Conservation (phyloP, 768 basidiomycete species). For the Russula ochroleuca region DNA sequence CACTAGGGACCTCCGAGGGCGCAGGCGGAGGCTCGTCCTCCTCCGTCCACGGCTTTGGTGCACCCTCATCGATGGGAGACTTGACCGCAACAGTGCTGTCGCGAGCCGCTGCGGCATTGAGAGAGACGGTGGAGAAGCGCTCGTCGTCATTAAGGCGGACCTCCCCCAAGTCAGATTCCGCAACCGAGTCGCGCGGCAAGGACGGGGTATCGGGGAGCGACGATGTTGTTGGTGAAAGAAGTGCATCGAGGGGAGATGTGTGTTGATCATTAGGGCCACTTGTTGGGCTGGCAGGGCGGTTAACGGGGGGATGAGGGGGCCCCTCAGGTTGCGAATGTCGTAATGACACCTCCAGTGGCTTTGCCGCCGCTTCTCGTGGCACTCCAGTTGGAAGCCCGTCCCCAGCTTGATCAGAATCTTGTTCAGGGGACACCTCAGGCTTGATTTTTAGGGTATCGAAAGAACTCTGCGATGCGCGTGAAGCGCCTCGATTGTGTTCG, state of each 20-base stretch:
- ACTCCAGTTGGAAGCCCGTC: not conserved
- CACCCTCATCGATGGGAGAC: constrained; percentile 32
- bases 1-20: constrained; percentile 55
- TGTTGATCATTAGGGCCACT: not conserved
- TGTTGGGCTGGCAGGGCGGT: not conserved
- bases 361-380: not conserved
- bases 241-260: constrained; percentile 29
- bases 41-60: constrained; percentile 28
- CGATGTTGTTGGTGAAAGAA: constrained; percentile 34
- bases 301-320: not conserved
- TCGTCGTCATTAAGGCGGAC: constrained; percentile 61
- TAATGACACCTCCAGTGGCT: not conserved
- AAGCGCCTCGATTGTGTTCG: not conserved
- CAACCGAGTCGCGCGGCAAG: constrained; percentile 22
- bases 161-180: constrained; percentile 41
- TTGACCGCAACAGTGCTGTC: constrained; percentile 31
- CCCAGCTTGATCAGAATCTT: not conserved
- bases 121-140: constrained; percentile 50
- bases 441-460: constrained; percentile 1
- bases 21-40: constrained; percentile 40
- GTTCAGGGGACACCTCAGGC: not conserved
- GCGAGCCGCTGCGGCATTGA: constrained; percentile 33
- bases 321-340: not conserved
- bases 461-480: not conserved
- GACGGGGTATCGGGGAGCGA: constrained; percentile 24